Evolutionary conservation across 352 stramenopile genomes (phyloP), one percentile per base, ranked within the genome.

Genomic region (Globisporangium recalcitrans): DNA sequence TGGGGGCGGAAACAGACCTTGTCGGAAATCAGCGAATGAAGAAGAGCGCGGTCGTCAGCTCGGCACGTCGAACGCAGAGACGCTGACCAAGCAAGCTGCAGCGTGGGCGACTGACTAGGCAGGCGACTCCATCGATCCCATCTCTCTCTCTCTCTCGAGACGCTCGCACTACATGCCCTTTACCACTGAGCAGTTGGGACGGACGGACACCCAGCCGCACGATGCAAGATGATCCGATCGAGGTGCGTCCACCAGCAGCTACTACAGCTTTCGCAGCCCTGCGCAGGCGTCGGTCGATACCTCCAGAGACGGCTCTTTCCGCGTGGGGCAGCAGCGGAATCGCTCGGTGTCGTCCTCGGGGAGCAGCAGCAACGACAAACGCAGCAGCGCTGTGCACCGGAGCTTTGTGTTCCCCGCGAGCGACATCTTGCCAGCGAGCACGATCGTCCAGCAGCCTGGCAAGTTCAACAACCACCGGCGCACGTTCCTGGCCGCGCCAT

Each of bases 351-450:
- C 54, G 4, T 74, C 65, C 4, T 76, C 71, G 0, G 65, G 66
- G 8, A 78, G 71, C 26, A 67, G 42, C 22, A 70, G 61, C 42
- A 70, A 67, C 14, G 67, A 73, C 22, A 62, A 70, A 5, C 69
- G 67, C 29, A 75, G 64, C 55, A 65, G 67, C 22, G 9, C 68
- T 24, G 60, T 71, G 16, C 72, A 80, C 55, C 72, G 72, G 22
- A 80, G 72, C 58, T 80, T 80, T 21, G 21, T 77, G 11, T 80
- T 74, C 44, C 70, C 72, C 3, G 63, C 68, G 46, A 68, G 70
- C 27, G 78, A 84, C 49, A 70, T 84, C 27, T 34, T 82, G 14
- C 67, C 75, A 7, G 60, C 72, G 32, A 82, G 75, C 31, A 74
- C 70, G 24, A 62, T 83, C 47, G 54, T 83, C 1, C 74, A 73